A percentile compares a stretch with the other conserved stretches of the same genome.
Conservation (phyloP, 164 flowering plant genomes). For the Cinnamomum chago region DNA sequence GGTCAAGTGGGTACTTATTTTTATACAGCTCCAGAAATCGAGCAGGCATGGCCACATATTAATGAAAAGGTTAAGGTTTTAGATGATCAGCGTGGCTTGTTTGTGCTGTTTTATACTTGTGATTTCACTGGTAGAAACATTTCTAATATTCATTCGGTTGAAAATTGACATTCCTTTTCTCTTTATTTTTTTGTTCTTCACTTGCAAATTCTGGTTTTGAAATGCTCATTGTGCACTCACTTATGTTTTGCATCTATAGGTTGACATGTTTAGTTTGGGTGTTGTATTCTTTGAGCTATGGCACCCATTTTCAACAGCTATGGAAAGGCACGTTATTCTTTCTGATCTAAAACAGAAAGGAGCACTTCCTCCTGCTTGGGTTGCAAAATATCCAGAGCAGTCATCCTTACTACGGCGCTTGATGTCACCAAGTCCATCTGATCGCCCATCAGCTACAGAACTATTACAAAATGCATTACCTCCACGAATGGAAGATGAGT, state of each 20-base stretch:
- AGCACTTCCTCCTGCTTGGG: constrained; percentile 75
- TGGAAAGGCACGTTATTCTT: constrained; percentile 82
- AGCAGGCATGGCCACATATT: constrained; percentile 98
- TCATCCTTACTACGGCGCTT: constrained; percentile 57
- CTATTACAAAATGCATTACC: constrained; percentile 74
- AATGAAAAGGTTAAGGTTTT: constrained; percentile 72
- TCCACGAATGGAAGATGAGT: constrained; percentile 83
- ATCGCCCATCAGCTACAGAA: constrained; percentile 88
- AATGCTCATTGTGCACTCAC: not conserved
- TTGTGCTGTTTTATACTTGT: constrained; percentile 3
- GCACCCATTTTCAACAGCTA: constrained; percentile 89
- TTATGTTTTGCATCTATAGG: constrained; percentile 36
- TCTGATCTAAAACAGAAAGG: constrained; percentile 78
- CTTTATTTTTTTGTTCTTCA: not conserved
- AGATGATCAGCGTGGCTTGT: not conserved
- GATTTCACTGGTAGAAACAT: not conserved
- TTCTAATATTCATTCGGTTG: no score
- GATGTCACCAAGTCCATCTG: constrained; percentile 89
- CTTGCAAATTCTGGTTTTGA: not conserved
- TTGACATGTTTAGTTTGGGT: constrained; percentile 95
- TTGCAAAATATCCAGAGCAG: constrained; percentile 78
- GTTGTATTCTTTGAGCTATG: constrained; percentile 93
- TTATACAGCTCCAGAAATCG: constrained; percentile 98
- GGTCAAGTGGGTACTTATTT: constrained; percentile 96
- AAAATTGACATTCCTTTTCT: no score